Evolutionary conservation across 805 yeast species (phyloP), one percentile per base, ranked within the genome.

Genomic region (Starmerella roubikii): DNA sequence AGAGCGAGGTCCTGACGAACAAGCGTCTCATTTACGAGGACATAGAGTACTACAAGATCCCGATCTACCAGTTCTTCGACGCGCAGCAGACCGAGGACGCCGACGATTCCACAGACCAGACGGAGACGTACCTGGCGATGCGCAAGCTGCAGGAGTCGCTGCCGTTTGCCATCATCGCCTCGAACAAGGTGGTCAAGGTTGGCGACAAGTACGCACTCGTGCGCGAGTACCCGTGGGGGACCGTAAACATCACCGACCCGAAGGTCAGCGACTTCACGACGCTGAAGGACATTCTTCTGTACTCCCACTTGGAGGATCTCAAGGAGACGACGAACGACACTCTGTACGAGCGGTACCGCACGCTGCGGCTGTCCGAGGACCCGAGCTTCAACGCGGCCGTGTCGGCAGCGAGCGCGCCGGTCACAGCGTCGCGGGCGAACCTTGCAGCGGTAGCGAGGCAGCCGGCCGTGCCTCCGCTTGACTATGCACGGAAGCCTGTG

Each of bases 321-420:
- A 83, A 83, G 61, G 95, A 85, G 52, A 69, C 72, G 53, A 85
- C 96, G 7, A 93, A 81, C 57, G 94, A 84, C 56, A 70, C 76
- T 30, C 64, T 85, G 47, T 85, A 85, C 59, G 96, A 85, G 59
- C 77, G 76, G 55, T 85, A 85, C 61, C 77, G 96, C 68, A 81
- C 94, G 9, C 84, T 76, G 54, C 85, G 86, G 15, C 68, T 81
- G 46, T 74, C 83, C 22, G 77, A 80, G 23, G 78, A 74, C 44
- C 49, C 49, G 15, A 42, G 38, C 16, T 40, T 45, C 49, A 45
- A 45, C 32, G 49, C 49, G 8, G 49, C 49, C 8, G 35, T 37
- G 16, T 35, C 49, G 11, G 49, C 49, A 11, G 48, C 49, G n/a
- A 11, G 26, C 21, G 49, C 49, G 11, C 49, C 49, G 13, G 38